phyloP scores from a whole-genome alignment of 371 early-diverging fungal genomes.

The Rhizomucor miehei region DNA sequence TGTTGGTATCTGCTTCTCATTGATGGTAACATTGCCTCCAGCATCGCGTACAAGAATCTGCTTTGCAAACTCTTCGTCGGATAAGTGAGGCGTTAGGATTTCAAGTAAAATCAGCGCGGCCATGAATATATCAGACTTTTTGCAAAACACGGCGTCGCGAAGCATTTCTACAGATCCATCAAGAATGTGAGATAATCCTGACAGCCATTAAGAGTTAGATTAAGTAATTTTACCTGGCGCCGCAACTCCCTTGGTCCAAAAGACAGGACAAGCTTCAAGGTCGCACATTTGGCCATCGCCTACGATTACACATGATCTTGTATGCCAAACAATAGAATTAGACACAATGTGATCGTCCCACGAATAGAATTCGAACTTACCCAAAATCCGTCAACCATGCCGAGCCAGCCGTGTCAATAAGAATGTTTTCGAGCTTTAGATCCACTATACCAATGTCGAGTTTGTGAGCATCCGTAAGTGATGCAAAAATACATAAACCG shows the following conservation, averaged over 20 bases:
- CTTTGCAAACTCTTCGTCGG: slow-evolving; percentile 19
- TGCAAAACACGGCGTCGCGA: slow-evolving; percentile 10
- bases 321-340: neutral
- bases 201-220: too few relatives aligned
- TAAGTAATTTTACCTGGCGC: slow-evolving; percentile 29
- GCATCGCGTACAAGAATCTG: slow-evolving; percentile 10
- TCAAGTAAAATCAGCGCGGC: slow-evolving; percentile 29
- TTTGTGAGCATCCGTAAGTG: slow-evolving; percentile 27
- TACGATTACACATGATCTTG: slow-evolving; percentile 24
- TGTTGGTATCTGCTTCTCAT: too few relatives aligned
- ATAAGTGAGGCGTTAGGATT: slow-evolving; percentile 19
- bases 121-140: slow-evolving; percentile 40
- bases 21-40: neutral
- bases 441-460: slow-evolving; percentile 36
- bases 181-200: too few relatives aligned
- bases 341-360: neutral
- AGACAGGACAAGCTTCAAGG: slow-evolving; percentile 10
- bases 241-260: slow-evolving; percentile 37
- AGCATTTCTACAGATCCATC: slow-evolving; percentile 40
- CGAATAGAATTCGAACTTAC: slow-evolving; percentile 6
- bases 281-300: neutral
- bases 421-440: slow-evolving; percentile 36
- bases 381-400: slow-evolving; percentile 42
- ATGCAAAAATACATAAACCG: slow-evolving; percentile 28
- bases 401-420: slow-evolving; percentile 28